Percentiles rank a stretch among this genome's conserved stretches.
These are phyloP conservation scores for Discostella pseudostelligera DNA, from an alignment of 108 stramenopile genomes.

Conservation along the genomic window DNA sequence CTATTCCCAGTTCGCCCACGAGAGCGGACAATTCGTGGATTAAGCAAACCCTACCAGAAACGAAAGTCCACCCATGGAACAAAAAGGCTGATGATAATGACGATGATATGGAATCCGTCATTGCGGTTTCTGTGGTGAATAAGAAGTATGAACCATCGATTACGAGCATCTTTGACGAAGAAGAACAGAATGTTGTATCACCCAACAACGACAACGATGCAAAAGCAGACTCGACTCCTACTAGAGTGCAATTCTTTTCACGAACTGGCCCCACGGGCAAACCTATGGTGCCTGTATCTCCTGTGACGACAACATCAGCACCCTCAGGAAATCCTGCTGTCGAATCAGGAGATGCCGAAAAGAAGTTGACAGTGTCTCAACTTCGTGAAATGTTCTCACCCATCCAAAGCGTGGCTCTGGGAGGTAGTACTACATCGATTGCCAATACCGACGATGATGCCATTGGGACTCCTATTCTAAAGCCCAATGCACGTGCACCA, in stretches of 20 bases:
- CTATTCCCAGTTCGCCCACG: background rate
- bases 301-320: background rate
- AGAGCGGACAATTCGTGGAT: background rate
- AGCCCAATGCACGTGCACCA: background rate
- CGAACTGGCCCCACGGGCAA: conserved; percentile 1
- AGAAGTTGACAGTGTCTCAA: conserved; percentile 19
- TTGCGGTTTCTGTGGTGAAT: too few species aligned
- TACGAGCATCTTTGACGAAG: too few species aligned
- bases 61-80: conserved; percentile 1
- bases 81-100: background rate
- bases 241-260: conserved; percentile 4
- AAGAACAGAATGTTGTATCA: too few species aligned
- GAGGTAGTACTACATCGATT: too few species aligned
- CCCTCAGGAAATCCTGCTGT: background rate
- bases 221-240: background rate
- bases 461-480: too few species aligned
- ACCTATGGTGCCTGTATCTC: background rate
- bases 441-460: background rate
- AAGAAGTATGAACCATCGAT: too few species aligned
- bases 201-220: background rate
- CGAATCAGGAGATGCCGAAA: background rate
- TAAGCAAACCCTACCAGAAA: background rate
- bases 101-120: background rate
- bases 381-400: conserved; percentile 36
- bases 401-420: background rate